Evolutionary conservation across 2,329 filamentous ascomycete genomes (phyloP).

Genomic region (Chrysosphaeria jannelii): DNA sequence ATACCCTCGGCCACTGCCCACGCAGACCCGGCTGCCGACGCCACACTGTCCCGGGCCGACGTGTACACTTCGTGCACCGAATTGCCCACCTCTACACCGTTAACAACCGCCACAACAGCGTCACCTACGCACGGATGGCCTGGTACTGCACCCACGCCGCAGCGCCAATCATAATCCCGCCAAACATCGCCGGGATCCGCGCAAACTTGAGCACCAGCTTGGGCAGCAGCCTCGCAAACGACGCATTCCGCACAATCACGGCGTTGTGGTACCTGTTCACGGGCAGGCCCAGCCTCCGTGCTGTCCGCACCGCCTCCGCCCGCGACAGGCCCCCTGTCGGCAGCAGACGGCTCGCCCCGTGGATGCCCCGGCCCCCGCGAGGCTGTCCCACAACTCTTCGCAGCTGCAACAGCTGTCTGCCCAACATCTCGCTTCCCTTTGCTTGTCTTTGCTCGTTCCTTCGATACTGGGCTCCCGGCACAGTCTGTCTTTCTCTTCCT

Average conservation of each 20-base stretch:
- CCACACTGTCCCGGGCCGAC: conserved; percentile 40
- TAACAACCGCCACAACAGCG: conserved; percentile 1
- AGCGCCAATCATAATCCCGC: conserved; percentile 60
- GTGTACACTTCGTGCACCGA: conserved; percentile 51
- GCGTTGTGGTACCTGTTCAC: conserved; percentile 67
- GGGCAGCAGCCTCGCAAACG: conserved; percentile 39
- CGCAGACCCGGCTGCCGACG: conserved; percentile 34
- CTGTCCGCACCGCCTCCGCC: too few species aligned
- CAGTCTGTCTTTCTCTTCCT: too few species aligned
- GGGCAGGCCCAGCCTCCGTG: conserved; percentile 49
- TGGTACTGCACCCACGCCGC: conserved; percentile 91
- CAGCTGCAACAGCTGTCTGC: too few species aligned
- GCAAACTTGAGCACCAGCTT: conserved; percentile 75
- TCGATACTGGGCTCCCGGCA: too few species aligned
- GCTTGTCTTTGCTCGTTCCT: too few species aligned
- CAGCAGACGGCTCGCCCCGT: too few species aligned
- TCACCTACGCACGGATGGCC: conserved; percentile 37
- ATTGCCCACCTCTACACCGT: conserved; percentile 32
- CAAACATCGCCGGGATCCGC: conserved; percentile 70
- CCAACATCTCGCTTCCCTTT: too few species aligned
- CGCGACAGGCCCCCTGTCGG: too few species aligned
- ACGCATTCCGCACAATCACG: conserved; percentile 30
- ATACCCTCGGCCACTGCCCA: conserved; percentile 45
- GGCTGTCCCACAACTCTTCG: too few species aligned
- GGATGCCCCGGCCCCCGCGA: too few species aligned